These are phyloP conservation scores for Dalbergia cultrata DNA, from an alignment of 306 rosid species.

Conservation along the genomic window DNA sequence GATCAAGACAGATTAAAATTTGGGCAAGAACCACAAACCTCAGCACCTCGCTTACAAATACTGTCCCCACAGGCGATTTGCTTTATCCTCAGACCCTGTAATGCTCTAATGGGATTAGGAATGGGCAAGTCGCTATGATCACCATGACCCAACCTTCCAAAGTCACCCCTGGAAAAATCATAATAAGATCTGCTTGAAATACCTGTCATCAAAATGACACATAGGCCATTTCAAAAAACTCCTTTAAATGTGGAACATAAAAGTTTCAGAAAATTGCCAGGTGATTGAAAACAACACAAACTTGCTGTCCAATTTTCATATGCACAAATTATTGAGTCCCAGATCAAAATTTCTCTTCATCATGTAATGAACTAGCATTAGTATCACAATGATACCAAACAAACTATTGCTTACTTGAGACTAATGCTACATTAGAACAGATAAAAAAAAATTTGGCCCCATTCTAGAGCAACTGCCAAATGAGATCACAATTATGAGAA, in stretches of 20 bases:
- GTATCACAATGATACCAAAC: neutral
- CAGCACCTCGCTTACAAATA: conserved; percentile 84
- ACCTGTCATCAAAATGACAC: neutral
- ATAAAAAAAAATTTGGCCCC: neutral
- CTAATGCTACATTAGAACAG: conserved; percentile 21
- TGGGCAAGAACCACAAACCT: conserved; percentile 64
- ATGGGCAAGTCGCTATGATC: conserved; percentile 80
- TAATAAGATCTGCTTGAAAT: conserved; percentile 33
- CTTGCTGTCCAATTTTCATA: neutral
- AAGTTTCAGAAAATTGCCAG: neutral
- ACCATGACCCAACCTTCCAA: conserved; percentile 99
- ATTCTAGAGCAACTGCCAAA: conserved; percentile 24
- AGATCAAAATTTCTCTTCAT: conserved; percentile 2
- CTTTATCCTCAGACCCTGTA: conserved; percentile 72
- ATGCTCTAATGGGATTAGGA: conserved; percentile 85
- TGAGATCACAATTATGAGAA: conserved; percentile 29
- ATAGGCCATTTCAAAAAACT: conserved; percentile 20
- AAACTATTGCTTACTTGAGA: conserved; percentile 25
- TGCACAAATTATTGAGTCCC: neutral
- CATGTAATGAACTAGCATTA: neutral
- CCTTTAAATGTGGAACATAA: neutral
- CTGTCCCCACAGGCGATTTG: conserved; percentile 97
- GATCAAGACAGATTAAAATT: neutral
- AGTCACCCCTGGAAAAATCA: conserved; percentile 89
- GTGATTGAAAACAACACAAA: neutral